These are phyloP conservation scores for Melastoma malabathricum DNA, from an alignment of 345 rosid species.

Conservation along the genomic window DNA sequence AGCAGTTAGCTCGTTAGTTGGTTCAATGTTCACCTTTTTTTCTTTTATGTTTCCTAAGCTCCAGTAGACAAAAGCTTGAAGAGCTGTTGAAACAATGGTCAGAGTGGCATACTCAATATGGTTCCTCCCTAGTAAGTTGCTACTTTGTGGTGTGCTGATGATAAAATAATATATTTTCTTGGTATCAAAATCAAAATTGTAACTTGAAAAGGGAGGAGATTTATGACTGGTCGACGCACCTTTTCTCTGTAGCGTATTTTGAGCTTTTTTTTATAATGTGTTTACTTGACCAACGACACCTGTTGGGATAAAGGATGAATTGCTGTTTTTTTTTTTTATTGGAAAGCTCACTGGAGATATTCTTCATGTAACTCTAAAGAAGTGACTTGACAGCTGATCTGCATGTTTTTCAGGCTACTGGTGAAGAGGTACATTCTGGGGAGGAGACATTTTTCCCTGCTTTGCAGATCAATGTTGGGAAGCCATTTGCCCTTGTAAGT, in stretches of 20 bases:
- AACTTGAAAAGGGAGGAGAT: too few relatives aligned
- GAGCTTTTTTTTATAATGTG: too few relatives aligned
- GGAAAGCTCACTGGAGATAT: too few relatives aligned
- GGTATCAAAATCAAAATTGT: too few relatives aligned
- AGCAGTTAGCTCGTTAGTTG: slow-evolving; percentile 4
- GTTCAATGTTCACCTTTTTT: slow-evolving; percentile 7
- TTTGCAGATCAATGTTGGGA: slow-evolving; percentile 46
- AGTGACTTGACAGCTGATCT: background rate
- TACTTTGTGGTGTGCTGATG: background rate
- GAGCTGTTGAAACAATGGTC: slow-evolving; percentile 82
- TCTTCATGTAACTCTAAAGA: too few relatives aligned
- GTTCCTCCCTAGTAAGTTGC: slow-evolving; percentile 19
- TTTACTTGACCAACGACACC: too few relatives aligned
- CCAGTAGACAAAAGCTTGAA: slow-evolving; percentile 77
- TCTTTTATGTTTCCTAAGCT: slow-evolving; percentile 30
- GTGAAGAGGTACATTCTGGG: slow-evolving; percentile 57
- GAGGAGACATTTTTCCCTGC: slow-evolving; percentile 85
- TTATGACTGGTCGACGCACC: too few relatives aligned
- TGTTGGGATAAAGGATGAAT: too few relatives aligned
- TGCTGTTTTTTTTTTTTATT: too few relatives aligned
- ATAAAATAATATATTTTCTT: too few relatives aligned
- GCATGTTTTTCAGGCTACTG: slow-evolving; percentile 39
- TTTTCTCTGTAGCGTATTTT: too few relatives aligned
- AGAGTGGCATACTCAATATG: slow-evolving; percentile 68
- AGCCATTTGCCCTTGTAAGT: slow-evolving; percentile 68